Conservation (phyloP, 208 protist species). For the Phytomonas francai region DNA sequence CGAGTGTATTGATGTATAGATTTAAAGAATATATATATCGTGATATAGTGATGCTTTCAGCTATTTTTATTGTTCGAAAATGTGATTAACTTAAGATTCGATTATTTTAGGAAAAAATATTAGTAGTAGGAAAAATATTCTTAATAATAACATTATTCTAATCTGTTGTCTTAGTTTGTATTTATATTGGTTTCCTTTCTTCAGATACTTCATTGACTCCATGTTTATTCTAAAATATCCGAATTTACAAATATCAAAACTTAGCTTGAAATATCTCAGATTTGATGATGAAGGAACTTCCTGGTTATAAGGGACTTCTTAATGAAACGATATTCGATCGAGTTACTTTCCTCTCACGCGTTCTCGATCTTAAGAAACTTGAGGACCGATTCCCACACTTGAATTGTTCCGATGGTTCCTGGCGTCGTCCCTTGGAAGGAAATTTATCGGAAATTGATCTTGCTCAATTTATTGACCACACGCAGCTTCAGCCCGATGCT, state of each 20-base stretch:
- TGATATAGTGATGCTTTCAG: too few relatives aligned
- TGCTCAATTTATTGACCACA: conserved; percentile 89
- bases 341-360: conserved; percentile 28
- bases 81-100: too few relatives aligned
- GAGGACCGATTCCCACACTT: conserved; percentile 58
- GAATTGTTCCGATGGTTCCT: conserved; percentile 30
- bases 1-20: too few relatives aligned
- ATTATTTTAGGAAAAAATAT: too few relatives aligned
- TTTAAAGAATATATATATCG: too few relatives aligned
- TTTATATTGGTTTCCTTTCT: too few relatives aligned
- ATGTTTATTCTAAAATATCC: neutral
- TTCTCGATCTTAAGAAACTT: conserved; percentile 37
- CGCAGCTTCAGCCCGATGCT: conserved; percentile 82
- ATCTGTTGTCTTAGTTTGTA: too few relatives aligned
- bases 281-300: conserved; percentile 33
- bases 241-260: too few relatives aligned
- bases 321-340: conserved; percentile 51
- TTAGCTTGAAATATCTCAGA: conserved; percentile 24
- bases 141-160: too few relatives aligned
- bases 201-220: neutral
- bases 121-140: too few relatives aligned
- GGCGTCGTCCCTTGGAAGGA: conserved; percentile 18
- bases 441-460: conserved; percentile 12
- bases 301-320: conserved; percentile 53
- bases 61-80: too few relatives aligned